Evolutionary conservation across 2,329 filamentous ascomycete species (phyloP), one percentile per base, ranked within the genome.

Genomic region (Phialemoniopsis sp.): DNA sequence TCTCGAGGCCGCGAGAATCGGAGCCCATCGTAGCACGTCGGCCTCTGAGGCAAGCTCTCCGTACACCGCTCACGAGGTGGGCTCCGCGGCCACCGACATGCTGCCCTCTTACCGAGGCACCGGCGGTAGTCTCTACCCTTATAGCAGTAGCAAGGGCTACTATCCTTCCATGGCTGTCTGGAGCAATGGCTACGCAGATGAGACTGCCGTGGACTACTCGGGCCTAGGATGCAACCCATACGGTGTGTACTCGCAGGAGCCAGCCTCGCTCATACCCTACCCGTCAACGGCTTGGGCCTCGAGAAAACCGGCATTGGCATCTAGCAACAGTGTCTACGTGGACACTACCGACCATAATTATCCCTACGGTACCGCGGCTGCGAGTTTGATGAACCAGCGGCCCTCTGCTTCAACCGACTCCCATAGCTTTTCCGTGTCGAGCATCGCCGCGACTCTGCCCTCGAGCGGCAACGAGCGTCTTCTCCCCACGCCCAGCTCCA

Each of bases 401-500:
- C 59, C 61, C 5, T 40, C 53, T 1, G 38, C 40, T 2, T 51
- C 52, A 2, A 52, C 52, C 30, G 63, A 66, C 10, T 50, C 58
- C 7, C 52, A 62, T 4, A 60, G 54, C 32, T 66, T 68, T 44
- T 65, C 64, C 7, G 55, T 69, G n/a, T 62, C 64, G 1, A 55
- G 56, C 31, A 64, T 68, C 40, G 64, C 65, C 6, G 62, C 66
- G 0, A 64, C 65, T 0, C 54, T 70, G 1, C 65, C 66, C 0
- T 52, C 51, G 5, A 49, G 56, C 4, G 46, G 47, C 2, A 38
- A 42, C 10, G 59, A 60, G 13, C 53, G 57, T 9, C 45, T 60
- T 12, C 53, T 68, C 1, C 63, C 65, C 1, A 58, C 63, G 4
- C 58, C 60, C 3, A 49, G 57, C 8, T 58, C 55, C 19, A 56